Evolutionary conservation across 495 filamentous ascomycete species (phyloP).

Genomic region (Xylaria flabelliformis): DNA sequence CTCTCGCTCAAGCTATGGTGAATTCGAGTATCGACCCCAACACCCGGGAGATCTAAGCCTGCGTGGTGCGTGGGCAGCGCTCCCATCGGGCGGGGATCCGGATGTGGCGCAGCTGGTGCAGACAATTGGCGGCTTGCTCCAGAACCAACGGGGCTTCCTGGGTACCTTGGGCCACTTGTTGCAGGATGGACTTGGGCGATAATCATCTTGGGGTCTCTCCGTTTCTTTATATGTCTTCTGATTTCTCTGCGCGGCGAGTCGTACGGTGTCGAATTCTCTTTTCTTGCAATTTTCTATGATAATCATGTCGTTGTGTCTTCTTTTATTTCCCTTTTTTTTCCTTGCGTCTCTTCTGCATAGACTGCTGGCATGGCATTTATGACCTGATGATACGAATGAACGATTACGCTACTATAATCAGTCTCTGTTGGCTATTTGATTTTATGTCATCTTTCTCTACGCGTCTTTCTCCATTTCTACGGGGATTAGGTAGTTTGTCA

Average conservation of each 20-base stretch:
- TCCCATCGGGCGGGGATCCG: not conserved
- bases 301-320: not conserved
- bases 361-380: slow-evolving; percentile 2
- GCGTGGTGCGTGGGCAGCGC: slow-evolving; percentile 19
- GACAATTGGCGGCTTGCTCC: slow-evolving; percentile 20
- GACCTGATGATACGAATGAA: slow-evolving; percentile 19
- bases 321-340: not conserved
- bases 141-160: slow-evolving; percentile 17
- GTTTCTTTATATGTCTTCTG: not conserved
- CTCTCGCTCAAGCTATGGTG: slow-evolving; percentile 14
- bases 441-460: not conserved
- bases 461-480: not conserved
- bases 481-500: not conserved
- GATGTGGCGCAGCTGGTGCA: slow-evolving; percentile 18
- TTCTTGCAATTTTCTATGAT: too few relatives aligned
- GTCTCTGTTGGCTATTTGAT: not conserved
- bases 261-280: not conserved
- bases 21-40: slow-evolving; percentile 25
- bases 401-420: slow-evolving; percentile 6
- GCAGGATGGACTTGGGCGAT: slow-evolving; percentile 6
- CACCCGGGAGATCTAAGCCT: slow-evolving; percentile 17
- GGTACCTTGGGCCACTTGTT: slow-evolving; percentile 21
- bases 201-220: not conserved
- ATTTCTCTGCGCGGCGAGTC: not conserved
- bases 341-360: not conserved